phyloP scores from a whole-genome alignment of 1,284 basidiomycete genomes.

The Lignosus rhinocerotis region DNA sequence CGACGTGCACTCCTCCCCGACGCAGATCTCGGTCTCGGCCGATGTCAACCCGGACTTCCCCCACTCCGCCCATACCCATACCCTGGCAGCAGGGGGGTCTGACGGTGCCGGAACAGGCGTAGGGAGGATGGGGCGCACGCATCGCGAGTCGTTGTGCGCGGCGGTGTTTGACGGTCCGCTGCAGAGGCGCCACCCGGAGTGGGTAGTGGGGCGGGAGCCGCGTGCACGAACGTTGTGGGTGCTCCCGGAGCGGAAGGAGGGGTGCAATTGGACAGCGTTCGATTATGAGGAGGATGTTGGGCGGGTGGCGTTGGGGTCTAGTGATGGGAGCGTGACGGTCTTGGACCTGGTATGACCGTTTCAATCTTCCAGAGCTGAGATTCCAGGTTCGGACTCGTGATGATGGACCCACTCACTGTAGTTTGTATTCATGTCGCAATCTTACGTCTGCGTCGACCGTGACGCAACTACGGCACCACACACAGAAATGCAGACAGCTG shows the following conservation, averaged over 20 bases:
- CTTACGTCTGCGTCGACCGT: no score
- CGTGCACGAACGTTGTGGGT: constrained; percentile 30
- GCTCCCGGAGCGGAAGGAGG: constrained; percentile 20
- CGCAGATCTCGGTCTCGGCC: constrained; percentile 18
- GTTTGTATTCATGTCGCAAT: no score
- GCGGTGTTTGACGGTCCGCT: constrained; percentile 51
- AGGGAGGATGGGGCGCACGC: background rate
- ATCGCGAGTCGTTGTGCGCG: constrained; percentile 42
- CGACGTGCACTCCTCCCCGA: constrained; percentile 31
- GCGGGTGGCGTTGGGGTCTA: constrained; percentile 50
- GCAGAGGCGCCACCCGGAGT: constrained; percentile 10
- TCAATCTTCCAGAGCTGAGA: no score
- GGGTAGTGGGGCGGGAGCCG: constrained; percentile 12
- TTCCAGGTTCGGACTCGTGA: no score
- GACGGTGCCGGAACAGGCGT: background rate
- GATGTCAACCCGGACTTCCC: constrained; percentile 10
- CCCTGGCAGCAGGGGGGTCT: no score
- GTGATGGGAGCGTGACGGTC: constrained; percentile 46
- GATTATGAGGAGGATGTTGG: constrained; percentile 60
- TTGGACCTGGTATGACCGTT: constrained; percentile 33
- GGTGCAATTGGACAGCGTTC: constrained; percentile 51
- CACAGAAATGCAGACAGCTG: no score
- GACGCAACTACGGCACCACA: no score
- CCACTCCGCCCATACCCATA: background rate
- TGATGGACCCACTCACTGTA: no score